phyloP scores from a whole-genome alignment of 1,139 yeast genomes.

The Lodderomyces parapsilosis region DNA sequence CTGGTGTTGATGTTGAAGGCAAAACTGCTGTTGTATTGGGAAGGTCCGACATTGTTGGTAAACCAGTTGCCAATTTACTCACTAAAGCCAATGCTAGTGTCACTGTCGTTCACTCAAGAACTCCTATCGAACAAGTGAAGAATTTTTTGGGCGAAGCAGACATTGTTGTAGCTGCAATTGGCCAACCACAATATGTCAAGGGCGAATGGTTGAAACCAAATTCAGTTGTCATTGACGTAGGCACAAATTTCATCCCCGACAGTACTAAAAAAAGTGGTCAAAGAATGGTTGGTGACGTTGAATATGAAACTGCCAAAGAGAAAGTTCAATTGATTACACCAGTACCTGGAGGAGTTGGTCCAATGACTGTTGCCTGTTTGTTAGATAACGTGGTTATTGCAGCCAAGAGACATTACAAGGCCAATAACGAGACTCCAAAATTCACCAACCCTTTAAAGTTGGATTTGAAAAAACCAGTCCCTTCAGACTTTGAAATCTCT shows the following conservation, averaged over 20 bases:
- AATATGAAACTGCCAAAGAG: slow-evolving; percentile 62
- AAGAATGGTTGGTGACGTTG: slow-evolving; percentile 93
- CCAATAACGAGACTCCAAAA: slow-evolving; percentile 47
- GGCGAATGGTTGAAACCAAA: slow-evolving; percentile 89
- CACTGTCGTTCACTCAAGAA: slow-evolving; percentile 76
- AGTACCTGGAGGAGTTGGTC: slow-evolving; percentile 99
- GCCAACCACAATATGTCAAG: slow-evolving; percentile 76
- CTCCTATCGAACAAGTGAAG: slow-evolving; percentile 56
- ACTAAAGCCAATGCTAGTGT: slow-evolving; percentile 83
- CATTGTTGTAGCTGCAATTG: slow-evolving; percentile 89
- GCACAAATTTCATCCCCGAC: slow-evolving; percentile 87
- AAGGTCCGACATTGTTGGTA: slow-evolving; percentile 94
- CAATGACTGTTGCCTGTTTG: slow-evolving; percentile 98
- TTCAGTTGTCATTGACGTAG: slow-evolving; percentile 91
- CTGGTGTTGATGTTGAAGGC: slow-evolving; percentile 67
- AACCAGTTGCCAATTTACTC: slow-evolving; percentile 83
- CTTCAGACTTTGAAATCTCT: slow-evolving; percentile 91
- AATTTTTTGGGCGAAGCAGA: slow-evolving; percentile 72
- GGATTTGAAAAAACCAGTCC: slow-evolving; percentile 74
- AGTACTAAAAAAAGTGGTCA: slow-evolving; percentile 75
- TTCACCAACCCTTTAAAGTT: slow-evolving; percentile 65
- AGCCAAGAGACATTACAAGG: slow-evolving; percentile 57
- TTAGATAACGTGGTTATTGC: slow-evolving; percentile 83
- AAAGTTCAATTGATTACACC: slow-evolving; percentile 84
- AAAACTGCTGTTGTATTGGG: slow-evolving; percentile 93